A percentile compares a stretch with the other conserved stretches of the same genome.
phyloP scores from a whole-genome alignment of 169 alveolate species.

The Plasmodium ovale region DNA sequence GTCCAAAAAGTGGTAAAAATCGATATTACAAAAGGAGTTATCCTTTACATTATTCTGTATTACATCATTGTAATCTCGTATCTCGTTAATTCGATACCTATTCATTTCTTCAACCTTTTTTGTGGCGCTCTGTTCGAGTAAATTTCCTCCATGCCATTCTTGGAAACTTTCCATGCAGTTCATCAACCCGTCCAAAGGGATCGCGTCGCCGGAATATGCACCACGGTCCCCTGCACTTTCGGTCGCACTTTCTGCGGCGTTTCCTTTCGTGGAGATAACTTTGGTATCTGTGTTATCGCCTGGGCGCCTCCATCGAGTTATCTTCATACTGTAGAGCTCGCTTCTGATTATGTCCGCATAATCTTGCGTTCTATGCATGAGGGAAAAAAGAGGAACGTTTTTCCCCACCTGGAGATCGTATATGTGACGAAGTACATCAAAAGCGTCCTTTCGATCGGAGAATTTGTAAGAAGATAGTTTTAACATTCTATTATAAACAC shows the following conservation, averaged over 20 bases:
- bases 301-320: too few relatives aligned
- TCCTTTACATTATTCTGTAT: slow-evolving; percentile 50
- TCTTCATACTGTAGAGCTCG: slow-evolving; percentile 18
- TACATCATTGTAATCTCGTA: slow-evolving; percentile 51
- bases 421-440: slow-evolving; percentile 23
- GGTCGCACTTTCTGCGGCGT: too few relatives aligned
- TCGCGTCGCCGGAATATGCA: not conserved
- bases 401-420: slow-evolving; percentile 35
- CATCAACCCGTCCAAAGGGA: not conserved
- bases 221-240: not conserved
- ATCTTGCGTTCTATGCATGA: slow-evolving; percentile 19
- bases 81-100: slow-evolving; percentile 28
- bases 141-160: not conserved
- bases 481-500: slow-evolving; percentile 46
- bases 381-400: slow-evolving; percentile 36
- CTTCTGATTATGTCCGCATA: slow-evolving; percentile 20
- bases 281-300: too few relatives aligned
- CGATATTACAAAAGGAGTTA: slow-evolving; percentile 34
- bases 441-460: slow-evolving; percentile 39
- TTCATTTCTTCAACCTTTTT: slow-evolving; percentile 28
- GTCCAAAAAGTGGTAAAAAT: slow-evolving; percentile 41
- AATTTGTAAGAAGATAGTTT: slow-evolving; percentile 55
- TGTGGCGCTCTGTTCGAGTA: slow-evolving; percentile 1
- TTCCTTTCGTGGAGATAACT: too few relatives aligned
- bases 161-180: not conserved